These are phyloP conservation scores for Beauveria asiatica DNA, from an alignment of 2,329 filamentous ascomycete species.

Conservation along the genomic window DNA sequence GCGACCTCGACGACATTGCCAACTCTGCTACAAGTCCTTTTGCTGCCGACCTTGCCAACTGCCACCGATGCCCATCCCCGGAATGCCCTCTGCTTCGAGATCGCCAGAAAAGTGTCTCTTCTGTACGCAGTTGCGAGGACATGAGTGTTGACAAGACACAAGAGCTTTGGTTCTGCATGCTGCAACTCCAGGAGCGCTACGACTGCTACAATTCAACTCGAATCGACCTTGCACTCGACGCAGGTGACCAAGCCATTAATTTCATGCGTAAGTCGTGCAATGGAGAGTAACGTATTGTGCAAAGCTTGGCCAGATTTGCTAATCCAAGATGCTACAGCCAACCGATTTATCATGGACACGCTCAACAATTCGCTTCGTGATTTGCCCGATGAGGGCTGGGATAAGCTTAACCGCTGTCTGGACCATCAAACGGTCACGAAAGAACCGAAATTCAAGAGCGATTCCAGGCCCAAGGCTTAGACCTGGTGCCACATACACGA, in stretches of 20 bases:
- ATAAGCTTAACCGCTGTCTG: constrained; percentile 25
- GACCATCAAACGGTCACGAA: constrained; percentile 12
- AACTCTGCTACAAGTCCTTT: background rate
- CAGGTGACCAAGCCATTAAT: constrained; percentile 29
- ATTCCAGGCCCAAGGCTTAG: constrained; percentile 19
- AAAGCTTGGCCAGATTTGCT: background rate
- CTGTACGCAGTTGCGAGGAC: constrained; percentile 23
- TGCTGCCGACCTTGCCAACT: background rate
- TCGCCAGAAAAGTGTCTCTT: constrained; percentile 13
- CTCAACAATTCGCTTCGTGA: constrained; percentile 30
- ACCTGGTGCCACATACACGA: background rate
- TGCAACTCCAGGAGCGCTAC: constrained; percentile 37
- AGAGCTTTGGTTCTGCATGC: constrained; percentile 40
- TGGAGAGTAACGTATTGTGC: background rate
- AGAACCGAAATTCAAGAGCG: constrained; percentile 19
- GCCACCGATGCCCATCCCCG: constrained; percentile 6
- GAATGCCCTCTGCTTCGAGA: constrained; percentile 5
- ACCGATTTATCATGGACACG: constrained; percentile 33
- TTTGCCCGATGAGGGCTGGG: constrained; percentile 27
- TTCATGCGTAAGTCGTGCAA: constrained; percentile 32
- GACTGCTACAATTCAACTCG: constrained; percentile 42
- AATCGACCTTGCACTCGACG: constrained; percentile 37
- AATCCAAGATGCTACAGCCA: constrained; percentile 20
- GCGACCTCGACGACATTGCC: constrained; percentile 1
- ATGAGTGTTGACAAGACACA: constrained; percentile 31